Evolutionary conservation across 2,329 filamentous ascomycete species (phyloP), one percentile per base, ranked within the genome.

Genomic region (Botrytis sinoallii): DNA sequence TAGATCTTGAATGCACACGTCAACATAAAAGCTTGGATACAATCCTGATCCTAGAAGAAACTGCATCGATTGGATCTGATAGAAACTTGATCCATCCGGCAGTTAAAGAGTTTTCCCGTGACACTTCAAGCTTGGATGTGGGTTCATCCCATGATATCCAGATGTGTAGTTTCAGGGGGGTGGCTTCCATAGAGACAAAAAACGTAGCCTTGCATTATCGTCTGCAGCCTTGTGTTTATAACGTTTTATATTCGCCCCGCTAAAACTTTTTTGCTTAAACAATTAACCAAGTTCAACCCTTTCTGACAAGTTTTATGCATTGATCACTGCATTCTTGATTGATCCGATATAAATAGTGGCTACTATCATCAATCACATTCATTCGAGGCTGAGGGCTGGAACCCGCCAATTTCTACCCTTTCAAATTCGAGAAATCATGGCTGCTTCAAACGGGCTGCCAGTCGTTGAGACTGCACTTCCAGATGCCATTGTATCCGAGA

Each of bases 351-450:
- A 18, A 74, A 79, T 42, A 66, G 74, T 79, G 79, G 78, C 78
- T 76, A 29, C 74, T 52, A 59, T 75, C 14, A 48, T 70, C n/a
- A 65, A n/a, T 60, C 64, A 42, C 35, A 29, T 57, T 38, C n/a
- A 63, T n/a, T 65, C 65, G 44, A 75, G 75, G 75, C 76, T 78
- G 78, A 77, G 79, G 79, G 79, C 78, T 79, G 79, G 79, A 44
- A 76, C 79, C 79, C 78, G 76, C 76, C 77, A 64, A 75, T 74
- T 72, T 20, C 46, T 61, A 42, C 29, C 66, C 29, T 25, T 48
- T n/a, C 59, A 46, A 18, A 60, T 77, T 68, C 74, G 76, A 72
- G 38, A 35, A 61, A 74, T 74, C 29, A 79, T 77, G 75, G 75
- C 76, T 57, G 70, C 73, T 40, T 77, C 75, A 16, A 74, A 73